Evolutionary conservation across 108 stramenopile species (phyloP), one percentile per base, ranked within the genome.

Genomic region (Chaetoceros tenuissimus): DNA sequence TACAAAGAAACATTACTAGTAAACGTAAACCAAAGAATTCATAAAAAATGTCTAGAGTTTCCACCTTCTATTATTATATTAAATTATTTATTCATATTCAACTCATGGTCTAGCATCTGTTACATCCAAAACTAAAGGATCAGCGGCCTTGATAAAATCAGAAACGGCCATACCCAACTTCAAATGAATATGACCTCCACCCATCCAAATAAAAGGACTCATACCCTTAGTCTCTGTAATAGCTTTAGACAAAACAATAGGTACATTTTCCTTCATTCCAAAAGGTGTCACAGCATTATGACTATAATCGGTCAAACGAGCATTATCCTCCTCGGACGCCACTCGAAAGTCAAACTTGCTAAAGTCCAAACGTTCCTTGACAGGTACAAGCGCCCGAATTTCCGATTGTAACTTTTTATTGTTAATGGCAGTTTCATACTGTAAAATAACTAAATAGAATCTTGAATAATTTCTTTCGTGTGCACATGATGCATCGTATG

Each of bases 271-370:
- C 43, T 71, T 47, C 65, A 93, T 46, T 19, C 92, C 92, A 59
- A 93, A 93, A 7, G 92, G 92, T 1, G 79, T 72, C 8, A 93
- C 87, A 22, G 76, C 69, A 65, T 89, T 89, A 69, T 83, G 80
- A 17, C 53, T 40, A 60, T 81, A 93, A 1, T 87, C 92, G 10
- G 87, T 93, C 18, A 89, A 58, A 23, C 68, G 58, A 53, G 72
- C 80, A 53, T 84, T 86, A 28, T 82, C 79, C 24, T 79, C 76
- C 22, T 64, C 46, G 22, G 75, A 71, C 8, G 85, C 89, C 21
- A 92, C 60, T 19, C 83, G 71, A 23, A 84, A 68, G 70, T 92
- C 83, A 40, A 82, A 79, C 27, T 73, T 72, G 20, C 70, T 69
- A 0, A 60, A 61, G 17, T 74, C 73, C 59, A 78, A 58, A 50